Conservation (phyloP, 1,284 basidiomycete genomes). For the Ustilago vetiveriae region DNA sequence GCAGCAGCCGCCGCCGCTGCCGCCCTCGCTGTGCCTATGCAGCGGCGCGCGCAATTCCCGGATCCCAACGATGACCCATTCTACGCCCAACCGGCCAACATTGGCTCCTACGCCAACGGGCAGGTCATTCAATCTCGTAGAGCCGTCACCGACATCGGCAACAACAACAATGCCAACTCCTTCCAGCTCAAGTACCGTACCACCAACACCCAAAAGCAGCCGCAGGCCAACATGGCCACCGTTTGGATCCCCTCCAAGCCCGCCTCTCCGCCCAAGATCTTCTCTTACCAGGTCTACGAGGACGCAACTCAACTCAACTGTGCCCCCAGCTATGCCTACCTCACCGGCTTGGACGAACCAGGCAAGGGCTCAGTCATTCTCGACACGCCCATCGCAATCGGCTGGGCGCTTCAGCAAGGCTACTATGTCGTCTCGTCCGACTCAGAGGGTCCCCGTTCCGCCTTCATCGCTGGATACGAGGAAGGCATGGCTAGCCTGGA, state of each 20-base stretch:
- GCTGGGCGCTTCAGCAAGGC: slow-evolving; percentile 53
- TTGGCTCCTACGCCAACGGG: slow-evolving; percentile 38
- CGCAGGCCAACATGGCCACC: slow-evolving; percentile 44
- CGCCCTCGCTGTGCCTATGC: slow-evolving; percentile 17
- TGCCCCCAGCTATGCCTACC: slow-evolving; percentile 44
- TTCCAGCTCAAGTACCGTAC: slow-evolving; percentile 57
- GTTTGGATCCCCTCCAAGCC: slow-evolving; percentile 50
- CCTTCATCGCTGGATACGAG: slow-evolving; percentile 52
- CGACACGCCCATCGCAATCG: slow-evolving; percentile 37
- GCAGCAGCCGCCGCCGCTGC: slow-evolving; percentile 19
- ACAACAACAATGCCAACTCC: slow-evolving; percentile 23
- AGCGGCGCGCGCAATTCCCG: slow-evolving; percentile 11
- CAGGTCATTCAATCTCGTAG: slow-evolving; percentile 43
- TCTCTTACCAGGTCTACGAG: slow-evolving; percentile 48
- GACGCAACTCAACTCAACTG: slow-evolving; percentile 50
- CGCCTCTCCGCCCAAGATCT: slow-evolving; percentile 44
- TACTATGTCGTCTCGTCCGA: slow-evolving; percentile 61
- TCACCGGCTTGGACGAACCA: slow-evolving; percentile 18
- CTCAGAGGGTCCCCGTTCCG: slow-evolving; percentile 48
- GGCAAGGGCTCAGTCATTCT: slow-evolving; percentile 26
- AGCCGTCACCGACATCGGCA: slow-evolving; percentile 30
- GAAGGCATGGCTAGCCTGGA: slow-evolving; percentile 56
- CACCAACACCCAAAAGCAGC: slow-evolving; percentile 23
- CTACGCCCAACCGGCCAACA: slow-evolving; percentile 33
- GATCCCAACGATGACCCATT: slow-evolving; percentile 53